Conservation (phyloP, 2,329 filamentous ascomycete species). For the Ilyonectria mors-panacis region DNA sequence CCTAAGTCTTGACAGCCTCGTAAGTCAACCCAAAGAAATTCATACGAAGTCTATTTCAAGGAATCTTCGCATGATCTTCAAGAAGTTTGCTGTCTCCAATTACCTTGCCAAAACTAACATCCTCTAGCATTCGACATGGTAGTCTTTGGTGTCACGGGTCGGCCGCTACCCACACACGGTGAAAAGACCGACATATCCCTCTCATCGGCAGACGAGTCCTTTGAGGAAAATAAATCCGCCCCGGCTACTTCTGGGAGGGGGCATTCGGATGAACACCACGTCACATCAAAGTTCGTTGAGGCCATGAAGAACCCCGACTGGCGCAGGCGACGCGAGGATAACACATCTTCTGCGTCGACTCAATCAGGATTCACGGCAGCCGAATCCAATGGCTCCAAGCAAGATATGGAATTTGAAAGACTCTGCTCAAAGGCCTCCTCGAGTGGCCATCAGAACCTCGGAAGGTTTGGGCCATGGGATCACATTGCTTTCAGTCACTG, state of each 20-base stretch:
- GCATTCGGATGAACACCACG: conserved; percentile 36
- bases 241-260: conserved; percentile 27
- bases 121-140: conserved; percentile 26
- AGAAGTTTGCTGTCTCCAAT: background rate
- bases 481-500: conserved; percentile 14
- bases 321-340: conserved; percentile 47
- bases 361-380: conserved; percentile 19
- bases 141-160: conserved; percentile 19
- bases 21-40: background rate
- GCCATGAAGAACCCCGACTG: conserved; percentile 56
- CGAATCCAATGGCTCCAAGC: background rate
- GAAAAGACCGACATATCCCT: conserved; percentile 21
- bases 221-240: conserved; percentile 30
- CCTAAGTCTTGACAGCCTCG: background rate
- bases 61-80: background rate
- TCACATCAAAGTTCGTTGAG: conserved; percentile 46
- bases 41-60: background rate
- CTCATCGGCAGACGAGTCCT: conserved; percentile 26
- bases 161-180: conserved; percentile 20
- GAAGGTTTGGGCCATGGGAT: conserved; percentile 14
- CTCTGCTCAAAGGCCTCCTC: background rate
- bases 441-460: background rate
- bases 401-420: background rate
- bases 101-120: background rate
- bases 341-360: conserved; percentile 21